Conservation (phyloP, 2,329 filamentous ascomycete species). For the Pseudogymnoascus verrucosus region DNA sequence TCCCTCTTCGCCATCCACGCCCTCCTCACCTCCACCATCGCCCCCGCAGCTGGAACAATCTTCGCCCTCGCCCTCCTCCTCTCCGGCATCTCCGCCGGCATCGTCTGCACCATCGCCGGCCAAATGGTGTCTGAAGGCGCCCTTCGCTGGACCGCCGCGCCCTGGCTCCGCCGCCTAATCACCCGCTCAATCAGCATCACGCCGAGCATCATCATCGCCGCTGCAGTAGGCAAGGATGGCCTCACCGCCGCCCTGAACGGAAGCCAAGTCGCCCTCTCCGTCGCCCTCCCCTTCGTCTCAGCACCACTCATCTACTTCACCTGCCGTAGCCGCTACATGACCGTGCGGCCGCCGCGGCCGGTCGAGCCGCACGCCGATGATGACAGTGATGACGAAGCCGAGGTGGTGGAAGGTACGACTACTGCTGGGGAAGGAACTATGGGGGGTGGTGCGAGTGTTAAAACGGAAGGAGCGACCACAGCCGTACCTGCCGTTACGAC, state of each 20-base stretch:
- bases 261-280: conserved; percentile 68
- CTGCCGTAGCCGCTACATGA: conserved; percentile 72
- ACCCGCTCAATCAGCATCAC: conserved; percentile 75
- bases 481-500: conserved; percentile 5
- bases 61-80: conserved; percentile 76
- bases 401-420: background rate
- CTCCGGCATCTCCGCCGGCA: conserved; percentile 72
- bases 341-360: conserved; percentile 44
- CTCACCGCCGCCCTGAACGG: conserved; percentile 65
- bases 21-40: conserved; percentile 60
- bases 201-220: conserved; percentile 76
- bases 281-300: conserved; percentile 74
- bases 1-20: conserved; percentile 79
- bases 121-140: conserved; percentile 86
- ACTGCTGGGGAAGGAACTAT: background rate
- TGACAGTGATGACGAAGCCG: conserved; percentile 17
- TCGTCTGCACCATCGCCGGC: conserved; percentile 82
- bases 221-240: conserved; percentile 62
- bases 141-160: conserved; percentile 62
- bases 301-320: conserved; percentile 83
- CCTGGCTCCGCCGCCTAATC: conserved; percentile 71
- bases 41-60: conserved; percentile 69
- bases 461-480: conserved; percentile 7
- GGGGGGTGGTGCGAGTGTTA: conserved; percentile 11
- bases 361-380: conserved; percentile 25